Base-by-base conservation (phyloP, 495 filamentous ascomycete species). In the Pseudevernia furfuracea region DNA sequence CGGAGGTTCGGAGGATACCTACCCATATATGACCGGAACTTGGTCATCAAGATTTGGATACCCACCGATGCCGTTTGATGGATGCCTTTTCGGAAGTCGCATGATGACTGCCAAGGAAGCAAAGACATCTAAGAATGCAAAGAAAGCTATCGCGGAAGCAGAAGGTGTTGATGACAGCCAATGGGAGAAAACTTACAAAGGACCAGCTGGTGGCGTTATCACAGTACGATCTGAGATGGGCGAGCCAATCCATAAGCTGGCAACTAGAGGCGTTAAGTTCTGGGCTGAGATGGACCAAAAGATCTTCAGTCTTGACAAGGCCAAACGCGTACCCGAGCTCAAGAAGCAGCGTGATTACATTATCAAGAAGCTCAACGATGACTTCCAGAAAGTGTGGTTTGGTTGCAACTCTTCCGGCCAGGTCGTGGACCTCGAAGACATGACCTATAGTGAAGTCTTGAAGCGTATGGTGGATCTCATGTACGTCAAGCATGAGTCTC, bases 371-470 rank as follows among this genome's bases (percentile, higher is more conserved):
- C 86, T 98, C 66, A 97, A 98, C 68, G 91, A 91, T 70, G 93
- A 98, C 76, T 98, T 95, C 79, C 92, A 96, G 68, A 98, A 98
- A 78, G 91, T 96, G 3, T 98, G 94, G 94, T 98, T 98, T 73
- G 94, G 93, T 58, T 85, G 89, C 66, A 96, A 97, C 75, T 81
- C 87, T 69, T 82, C 81, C 38, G 88, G 89, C 60, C 79, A 96
- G 75, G 87, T 89, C 10, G 91, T 96, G 23, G 94, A 97, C 68
- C 85, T 98, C 2, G 92, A 97, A 74, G 94, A 98, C 70, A 97
- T 98, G 94, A 97, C 93, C 8, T 98, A 98, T 63, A 82, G 83
- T 46, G 94, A 97, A 75, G 91, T 97, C 15, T 84, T 96, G 56
- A 89, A 86, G 58, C 89, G 94, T 63, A 92, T 97, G 91, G 91